Base-by-base conservation (phyloP, 257 asterid genomes). In the Solanum appendiculatum region DNA sequence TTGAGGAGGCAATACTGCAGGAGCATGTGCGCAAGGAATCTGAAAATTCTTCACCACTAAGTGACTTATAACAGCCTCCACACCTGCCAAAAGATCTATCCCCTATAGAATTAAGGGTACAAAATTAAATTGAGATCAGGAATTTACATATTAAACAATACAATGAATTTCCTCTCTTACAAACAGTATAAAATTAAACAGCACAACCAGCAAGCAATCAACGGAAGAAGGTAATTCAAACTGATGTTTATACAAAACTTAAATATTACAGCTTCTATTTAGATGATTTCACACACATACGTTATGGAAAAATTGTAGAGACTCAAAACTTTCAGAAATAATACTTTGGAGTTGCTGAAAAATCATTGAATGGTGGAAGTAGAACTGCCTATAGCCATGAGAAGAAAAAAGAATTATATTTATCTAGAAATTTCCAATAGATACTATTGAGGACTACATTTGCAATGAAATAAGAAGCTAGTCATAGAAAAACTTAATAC, bases 11-110 rank as follows among this genome's bases (percentile, higher is more conserved):
- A 90, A 92, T 73, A 95, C 84, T 34, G 99, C 98, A 70, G 98
- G 98, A 81, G 98, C 96, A 88, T 96, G 99, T 7, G 98, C 99
- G 73, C 98, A 96, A 68, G 99, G 99, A 87, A 96, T 94, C 83
- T 92, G 87, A 21, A 92, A 95, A 83, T 92, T 91, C 91, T 93
- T 90, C 90, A 96, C 99, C 66, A 96, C 98, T 72, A 93, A 87
- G 89, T 95, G 98, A 90, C 99, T 96, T 88, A 96, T 95, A 86
- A 96, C 96, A 25, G 98, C 99, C 90, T 96, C 99, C 70, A 96
- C 95, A 54, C 99, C 98, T 18, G 97, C 98, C 93, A 96, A 93
- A 87, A 90, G 87, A 93, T 95, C 99, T 37, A 96, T 86, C 66
- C 99, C 98, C 99, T 96, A 89, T 86, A 85, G 25, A 29, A 14